Evolutionary conservation across 148 eudicot genomes (phyloP).

Genomic region (Nepenthes gracilis): DNA sequence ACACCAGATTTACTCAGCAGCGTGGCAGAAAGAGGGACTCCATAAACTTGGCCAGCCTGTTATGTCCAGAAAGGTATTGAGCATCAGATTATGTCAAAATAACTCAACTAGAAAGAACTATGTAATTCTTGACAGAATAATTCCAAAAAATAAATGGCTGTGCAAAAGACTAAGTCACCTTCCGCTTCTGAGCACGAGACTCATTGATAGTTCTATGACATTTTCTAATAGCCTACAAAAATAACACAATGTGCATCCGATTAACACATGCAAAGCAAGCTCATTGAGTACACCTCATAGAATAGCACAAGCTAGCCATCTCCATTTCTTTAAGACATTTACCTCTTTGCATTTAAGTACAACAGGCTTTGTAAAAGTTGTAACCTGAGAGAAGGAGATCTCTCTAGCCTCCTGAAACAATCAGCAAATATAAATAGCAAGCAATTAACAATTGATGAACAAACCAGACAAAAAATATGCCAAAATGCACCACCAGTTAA

Average conservation of each 20-base stretch:
- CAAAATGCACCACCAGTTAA: not conserved
- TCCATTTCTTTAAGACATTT: not conserved
- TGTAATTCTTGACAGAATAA: not conserved
- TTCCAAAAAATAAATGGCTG: not conserved
- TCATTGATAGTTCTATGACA: conserved; percentile 91
- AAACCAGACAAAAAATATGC: not conserved
- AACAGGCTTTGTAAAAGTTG: conserved; percentile 47
- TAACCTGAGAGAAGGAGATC: conserved; percentile 61
- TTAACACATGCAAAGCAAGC: not conserved
- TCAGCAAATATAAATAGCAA: conserved; percentile 6
- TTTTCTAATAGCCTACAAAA: conserved; percentile 75
- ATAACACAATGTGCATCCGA: not conserved
- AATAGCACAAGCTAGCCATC: not conserved
- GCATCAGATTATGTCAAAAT: not conserved
- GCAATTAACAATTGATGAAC: not conserved
- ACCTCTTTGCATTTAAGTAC: conserved; percentile 89
- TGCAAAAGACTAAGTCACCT: conserved; percentile 35
- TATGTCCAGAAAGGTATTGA: conserved; percentile 2
- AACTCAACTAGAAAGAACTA: not conserved
- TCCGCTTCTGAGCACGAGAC: conserved; percentile 94
- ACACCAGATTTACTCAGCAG: conserved; percentile 63
- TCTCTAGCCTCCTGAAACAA: conserved; percentile 78
- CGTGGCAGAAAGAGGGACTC: conserved; percentile 79
- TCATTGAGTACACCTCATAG: not conserved
- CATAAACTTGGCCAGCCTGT: conserved; percentile 99